Evolutionary conservation across 768 basidiomycete species (phyloP).

Genomic region (Gautieria morchelliformis): DNA sequence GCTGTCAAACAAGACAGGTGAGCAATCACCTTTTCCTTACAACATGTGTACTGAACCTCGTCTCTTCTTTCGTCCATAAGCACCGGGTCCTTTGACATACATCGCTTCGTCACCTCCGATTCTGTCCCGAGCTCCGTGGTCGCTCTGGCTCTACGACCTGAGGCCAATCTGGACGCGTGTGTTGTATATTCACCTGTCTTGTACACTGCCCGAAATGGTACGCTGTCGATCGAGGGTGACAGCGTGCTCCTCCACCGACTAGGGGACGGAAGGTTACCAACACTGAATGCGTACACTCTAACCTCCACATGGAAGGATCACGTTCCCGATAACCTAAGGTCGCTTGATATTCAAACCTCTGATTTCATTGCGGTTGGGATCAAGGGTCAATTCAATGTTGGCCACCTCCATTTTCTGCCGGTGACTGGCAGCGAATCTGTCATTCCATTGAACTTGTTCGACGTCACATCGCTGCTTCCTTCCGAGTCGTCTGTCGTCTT

Average conservation of each 20-base stretch:
- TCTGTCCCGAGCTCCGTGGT: not conserved
- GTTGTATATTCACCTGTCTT: not conserved
- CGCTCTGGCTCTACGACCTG: not conserved
- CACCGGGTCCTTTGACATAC: not conserved
- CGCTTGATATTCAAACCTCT: not conserved
- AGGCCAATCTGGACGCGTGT: not conserved
- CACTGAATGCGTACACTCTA: not conserved
- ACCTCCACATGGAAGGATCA: not conserved
- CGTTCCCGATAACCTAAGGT: not conserved
- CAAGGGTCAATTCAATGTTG: not conserved
- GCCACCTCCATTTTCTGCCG: not conserved
- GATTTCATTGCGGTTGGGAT: not conserved
- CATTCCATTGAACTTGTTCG: not conserved
- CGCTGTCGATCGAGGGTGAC: not conserved
- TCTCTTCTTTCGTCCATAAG: not conserved
- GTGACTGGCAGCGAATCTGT: not conserved
- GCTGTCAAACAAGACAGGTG: constrained; percentile 17
- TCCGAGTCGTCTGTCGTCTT: not conserved
- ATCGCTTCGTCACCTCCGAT: not conserved
- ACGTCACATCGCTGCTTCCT: not conserved
- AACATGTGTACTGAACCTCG: not conserved
- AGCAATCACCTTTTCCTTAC: not conserved
- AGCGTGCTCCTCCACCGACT: not conserved
- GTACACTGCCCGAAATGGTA: not conserved
- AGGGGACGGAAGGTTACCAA: not conserved